phyloP scores from a whole-genome alignment of 495 filamentous ascomycete species.

The Hypoxylon fuscum region DNA sequence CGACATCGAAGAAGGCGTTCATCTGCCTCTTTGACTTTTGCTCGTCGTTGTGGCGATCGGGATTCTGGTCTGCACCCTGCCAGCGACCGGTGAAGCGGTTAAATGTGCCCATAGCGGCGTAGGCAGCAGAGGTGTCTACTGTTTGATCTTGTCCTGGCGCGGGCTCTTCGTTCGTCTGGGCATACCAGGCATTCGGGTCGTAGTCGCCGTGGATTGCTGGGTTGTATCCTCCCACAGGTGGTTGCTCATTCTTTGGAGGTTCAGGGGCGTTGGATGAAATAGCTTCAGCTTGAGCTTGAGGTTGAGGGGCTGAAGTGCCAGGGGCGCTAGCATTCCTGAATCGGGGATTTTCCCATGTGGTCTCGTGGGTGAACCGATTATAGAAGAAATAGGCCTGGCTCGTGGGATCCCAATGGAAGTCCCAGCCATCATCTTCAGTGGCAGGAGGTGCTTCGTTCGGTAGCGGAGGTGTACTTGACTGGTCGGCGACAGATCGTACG shows the following conservation, averaged over 20 bases:
- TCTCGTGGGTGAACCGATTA: slow-evolving; percentile 78
- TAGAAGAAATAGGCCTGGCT: slow-evolving; percentile 85
- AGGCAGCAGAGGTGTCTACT: slow-evolving; percentile 54
- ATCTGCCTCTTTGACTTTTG: slow-evolving; percentile 89
- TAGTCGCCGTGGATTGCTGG: slow-evolving; percentile 96
- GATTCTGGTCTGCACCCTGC: slow-evolving; percentile 71
- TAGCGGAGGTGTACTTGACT: slow-evolving; percentile 50
- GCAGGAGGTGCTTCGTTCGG: slow-evolving; percentile 51
- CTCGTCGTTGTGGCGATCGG: slow-evolving; percentile 79
- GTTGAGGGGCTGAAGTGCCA: slow-evolving; percentile 27
- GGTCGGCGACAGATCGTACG: slow-evolving; percentile 12
- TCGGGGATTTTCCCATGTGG: slow-evolving; percentile 92
- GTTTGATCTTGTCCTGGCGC: slow-evolving; percentile 27
- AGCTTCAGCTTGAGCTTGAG: slow-evolving; percentile 30
- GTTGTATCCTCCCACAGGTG: slow-evolving; percentile 78
- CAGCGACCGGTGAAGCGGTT: slow-evolving; percentile 93
- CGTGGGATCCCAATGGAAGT: slow-evolving; percentile 79
- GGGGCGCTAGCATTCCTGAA: slow-evolving; percentile 58
- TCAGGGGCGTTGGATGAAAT: slow-evolving; percentile 38
- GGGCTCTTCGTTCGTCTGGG: slow-evolving; percentile 59
- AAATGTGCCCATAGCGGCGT: slow-evolving; percentile 77
- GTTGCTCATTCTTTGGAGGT: slow-evolving; percentile 43
- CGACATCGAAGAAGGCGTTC: slow-evolving; percentile 97
- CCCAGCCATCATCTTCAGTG: slow-evolving; percentile 84
- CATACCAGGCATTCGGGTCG: slow-evolving; percentile 92